A percentile compares a stretch with the other conserved stretches of the same genome.
These are phyloP conservation scores for Pterothamnion heteromorphum DNA, from an alignment of 31 red algal species.

Conservation along the genomic window DNA sequence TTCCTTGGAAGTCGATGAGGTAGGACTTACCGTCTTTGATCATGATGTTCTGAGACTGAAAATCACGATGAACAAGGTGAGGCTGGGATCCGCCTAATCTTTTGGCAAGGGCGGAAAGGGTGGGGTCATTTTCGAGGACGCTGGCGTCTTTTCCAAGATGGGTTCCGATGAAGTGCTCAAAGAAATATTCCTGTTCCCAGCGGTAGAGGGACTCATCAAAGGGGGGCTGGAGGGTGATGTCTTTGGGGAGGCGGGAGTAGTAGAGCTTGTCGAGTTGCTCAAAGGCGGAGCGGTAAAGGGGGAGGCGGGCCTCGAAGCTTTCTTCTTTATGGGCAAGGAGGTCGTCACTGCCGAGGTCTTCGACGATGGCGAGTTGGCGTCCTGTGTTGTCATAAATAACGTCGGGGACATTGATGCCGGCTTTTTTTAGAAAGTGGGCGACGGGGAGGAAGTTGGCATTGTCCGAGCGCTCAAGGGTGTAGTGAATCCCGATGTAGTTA, in stretches of 20 bases:
- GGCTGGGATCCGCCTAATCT: background rate
- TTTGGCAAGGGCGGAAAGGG: background rate
- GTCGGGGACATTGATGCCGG: background rate
- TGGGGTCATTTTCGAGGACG: background rate
- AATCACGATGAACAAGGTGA: conserved; percentile 36
- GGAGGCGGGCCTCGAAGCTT: background rate
- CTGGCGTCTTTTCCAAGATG: background rate
- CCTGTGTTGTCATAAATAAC: conserved; percentile 18
- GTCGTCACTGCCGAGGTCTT: conserved; percentile 21
- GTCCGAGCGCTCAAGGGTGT: conserved; percentile 20
- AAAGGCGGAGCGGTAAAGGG: conserved; percentile 12
- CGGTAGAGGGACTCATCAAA: background rate
- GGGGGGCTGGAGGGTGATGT: background rate
- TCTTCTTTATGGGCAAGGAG: background rate
- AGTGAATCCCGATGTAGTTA: conserved; percentile 34
- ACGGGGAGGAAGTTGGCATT: conserved; percentile 36
- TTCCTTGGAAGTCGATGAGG: conserved; percentile 36
- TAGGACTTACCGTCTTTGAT: conserved; percentile 27
- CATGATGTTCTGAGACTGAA: conserved; percentile 41
- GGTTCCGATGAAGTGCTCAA: background rate
- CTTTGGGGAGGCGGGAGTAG: conserved; percentile 3
- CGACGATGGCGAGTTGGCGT: background rate
- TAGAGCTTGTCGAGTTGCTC: conserved; percentile 39
- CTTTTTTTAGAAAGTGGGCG: background rate
- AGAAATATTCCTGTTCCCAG: conserved; percentile 45